A percentile compares a stretch with the other conserved stretches of the same genome.
phyloP scores from a whole-genome alignment of 192 early-diverging fungal species.

The Pecoramyces ruminantium region DNA sequence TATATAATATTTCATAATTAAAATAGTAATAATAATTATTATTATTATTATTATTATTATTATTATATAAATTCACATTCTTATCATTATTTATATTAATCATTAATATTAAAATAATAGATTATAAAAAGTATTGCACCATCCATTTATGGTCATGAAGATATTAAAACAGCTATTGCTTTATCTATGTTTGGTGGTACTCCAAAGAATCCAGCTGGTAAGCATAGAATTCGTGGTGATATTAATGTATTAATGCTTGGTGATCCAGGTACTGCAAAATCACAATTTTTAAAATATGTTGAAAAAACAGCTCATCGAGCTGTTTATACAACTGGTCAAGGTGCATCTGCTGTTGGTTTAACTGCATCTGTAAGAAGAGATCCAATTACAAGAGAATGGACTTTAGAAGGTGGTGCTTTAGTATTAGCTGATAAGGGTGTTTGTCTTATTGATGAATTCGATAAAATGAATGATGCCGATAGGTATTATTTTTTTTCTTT shows the following conservation, averaged over 20 bases:
- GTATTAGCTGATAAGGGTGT: constrained; percentile 72
- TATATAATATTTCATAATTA: no score
- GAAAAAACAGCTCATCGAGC: constrained; percentile 70
- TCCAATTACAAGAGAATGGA: constrained; percentile 71
- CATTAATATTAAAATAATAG: constrained; percentile 9
- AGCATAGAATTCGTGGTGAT: constrained; percentile 90
- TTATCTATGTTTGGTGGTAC: constrained; percentile 92
- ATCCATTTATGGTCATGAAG: constrained; percentile 97
- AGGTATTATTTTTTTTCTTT: constrained; percentile 11
- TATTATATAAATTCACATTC: background rate
- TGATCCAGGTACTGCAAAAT: constrained; percentile 75
- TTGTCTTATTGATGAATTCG: constrained; percentile 78
- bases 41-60: background rate
- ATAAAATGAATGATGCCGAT: constrained; percentile 81
- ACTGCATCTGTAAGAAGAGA: constrained; percentile 73
- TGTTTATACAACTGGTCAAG: constrained; percentile 73
- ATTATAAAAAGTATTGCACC: constrained; percentile 90
- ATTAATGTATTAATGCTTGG: constrained; percentile 92
- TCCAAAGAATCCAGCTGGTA: constrained; percentile 80
- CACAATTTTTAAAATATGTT: constrained; percentile 70
- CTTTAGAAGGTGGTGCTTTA: constrained; percentile 71
- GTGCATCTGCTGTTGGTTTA: constrained; percentile 67
- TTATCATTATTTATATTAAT: background rate
- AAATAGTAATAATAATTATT: background rate
- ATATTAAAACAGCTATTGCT: constrained; percentile 87